These are phyloP conservation scores for Kodamaea plutei DNA, from an alignment of 1,139 yeast genomes.

Conservation along the genomic window DNA sequence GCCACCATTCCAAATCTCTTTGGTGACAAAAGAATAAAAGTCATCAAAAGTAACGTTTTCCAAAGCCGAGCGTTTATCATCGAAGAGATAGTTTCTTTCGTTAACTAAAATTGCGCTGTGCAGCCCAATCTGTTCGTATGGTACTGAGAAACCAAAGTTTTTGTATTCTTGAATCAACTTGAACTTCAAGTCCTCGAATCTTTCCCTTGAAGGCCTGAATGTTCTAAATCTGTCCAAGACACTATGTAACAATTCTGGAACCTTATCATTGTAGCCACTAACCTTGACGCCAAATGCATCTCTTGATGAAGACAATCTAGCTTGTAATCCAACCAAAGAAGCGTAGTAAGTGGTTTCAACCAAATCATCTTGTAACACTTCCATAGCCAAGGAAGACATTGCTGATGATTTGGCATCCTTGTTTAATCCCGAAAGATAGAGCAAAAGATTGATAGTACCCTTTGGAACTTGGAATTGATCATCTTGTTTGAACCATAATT, in stretches of 20 bases:
- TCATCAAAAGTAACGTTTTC: slow-evolving; percentile 46
- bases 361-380: slow-evolving; percentile 69
- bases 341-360: slow-evolving; percentile 83
- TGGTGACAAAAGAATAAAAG: slow-evolving; percentile 40
- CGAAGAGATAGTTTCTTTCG: slow-evolving; percentile 64
- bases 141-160: slow-evolving; percentile 71
- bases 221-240: slow-evolving; percentile 50
- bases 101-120: slow-evolving; percentile 60
- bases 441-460: slow-evolving; percentile 60
- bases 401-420: slow-evolving; percentile 55
- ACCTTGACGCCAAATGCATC: slow-evolving; percentile 70
- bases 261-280: slow-evolving; percentile 81
- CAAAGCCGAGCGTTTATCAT: slow-evolving; percentile 56
- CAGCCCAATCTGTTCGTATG: slow-evolving; percentile 69
- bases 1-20: slow-evolving; percentile 41
- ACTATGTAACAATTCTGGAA: slow-evolving; percentile 56
- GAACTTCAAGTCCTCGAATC: slow-evolving; percentile 67
- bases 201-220: slow-evolving; percentile 50
- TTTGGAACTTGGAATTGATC: slow-evolving; percentile 89
- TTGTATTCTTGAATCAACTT: slow-evolving; percentile 57
- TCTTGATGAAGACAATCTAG: slow-evolving; percentile 54
- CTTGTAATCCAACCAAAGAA: slow-evolving; percentile 69
- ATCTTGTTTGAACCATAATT: slow-evolving; percentile 87
- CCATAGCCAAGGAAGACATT: slow-evolving; percentile 58
- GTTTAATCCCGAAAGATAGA: slow-evolving; percentile 64